Conservation (phyloP, 1,139 yeast species). For the Scheffersomyces titani region DNA sequence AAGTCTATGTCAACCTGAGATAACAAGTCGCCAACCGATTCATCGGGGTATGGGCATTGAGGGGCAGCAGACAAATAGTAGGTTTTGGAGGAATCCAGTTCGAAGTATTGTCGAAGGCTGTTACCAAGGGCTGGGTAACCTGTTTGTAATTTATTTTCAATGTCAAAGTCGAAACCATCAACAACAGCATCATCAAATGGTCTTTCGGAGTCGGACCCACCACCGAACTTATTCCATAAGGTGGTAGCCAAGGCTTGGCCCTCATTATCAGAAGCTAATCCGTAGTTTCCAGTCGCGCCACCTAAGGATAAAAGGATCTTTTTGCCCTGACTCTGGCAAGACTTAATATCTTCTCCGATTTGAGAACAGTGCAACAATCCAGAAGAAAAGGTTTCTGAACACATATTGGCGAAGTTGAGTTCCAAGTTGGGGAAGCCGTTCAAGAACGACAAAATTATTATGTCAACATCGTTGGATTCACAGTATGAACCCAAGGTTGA, state of each 20-base stretch:
- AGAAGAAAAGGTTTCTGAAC: conserved; percentile 11
- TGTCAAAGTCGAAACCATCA: conserved; percentile 23
- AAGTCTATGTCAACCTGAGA: conserved; percentile 10
- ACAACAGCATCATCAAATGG: conserved; percentile 22
- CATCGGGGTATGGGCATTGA: conserved; percentile 17
- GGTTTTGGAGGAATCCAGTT: conserved; percentile 9
- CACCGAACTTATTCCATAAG: conserved; percentile 21
- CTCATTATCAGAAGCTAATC: conserved; percentile 12
- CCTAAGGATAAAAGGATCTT: conserved; percentile 20
- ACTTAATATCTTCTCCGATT: conserved; percentile 17
- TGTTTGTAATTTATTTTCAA: conserved; percentile 14
- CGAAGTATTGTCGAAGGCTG: conserved; percentile 7
- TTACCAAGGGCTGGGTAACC: conserved; percentile 17
- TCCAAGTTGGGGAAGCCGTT: conserved; percentile 12
- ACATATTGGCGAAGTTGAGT: conserved; percentile 17
- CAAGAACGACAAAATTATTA: conserved; percentile 18
- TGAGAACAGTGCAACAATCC: conserved; percentile 17
- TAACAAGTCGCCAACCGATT: conserved; percentile 11
- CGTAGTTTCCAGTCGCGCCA: conserved; percentile 17
- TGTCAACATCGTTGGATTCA: conserved; percentile 13
- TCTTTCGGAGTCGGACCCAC: conserved; percentile 14
- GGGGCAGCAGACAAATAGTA: conserved; percentile 17
- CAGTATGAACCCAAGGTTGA: conserved; percentile 15
- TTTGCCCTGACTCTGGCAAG: conserved; percentile 18
- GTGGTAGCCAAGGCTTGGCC: conserved; percentile 15